Evolutionary conservation across 257 asterid genomes (phyloP), one percentile per base, ranked within the genome.

Genomic region (Verbena officinalis): DNA sequence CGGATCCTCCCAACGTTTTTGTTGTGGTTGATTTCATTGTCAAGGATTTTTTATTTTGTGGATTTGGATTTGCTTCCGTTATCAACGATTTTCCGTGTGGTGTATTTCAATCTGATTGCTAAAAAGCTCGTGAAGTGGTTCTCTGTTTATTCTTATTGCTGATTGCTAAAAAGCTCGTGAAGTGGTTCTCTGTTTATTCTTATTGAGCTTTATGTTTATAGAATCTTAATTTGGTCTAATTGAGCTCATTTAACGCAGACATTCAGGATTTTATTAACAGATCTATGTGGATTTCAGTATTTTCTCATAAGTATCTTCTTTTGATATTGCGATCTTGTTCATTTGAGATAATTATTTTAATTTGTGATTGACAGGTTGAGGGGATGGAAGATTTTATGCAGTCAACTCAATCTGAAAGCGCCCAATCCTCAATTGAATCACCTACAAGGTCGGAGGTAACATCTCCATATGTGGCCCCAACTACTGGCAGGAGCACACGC

Each of bases 361-460:
- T 20, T 45, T 38, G 40, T 36, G 52, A 50, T 17, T 64, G 15
- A 24, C 72, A 94, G 99, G 95, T 90, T 7, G 86, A 94, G 71
- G 97, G 99, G 45, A 67, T 84, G 53, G 95, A 94, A 27, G 95
- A 88, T 19, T 4, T 81, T 9, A 15, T 76, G 78, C 69, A 72
- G 39, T 42, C 72, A 33, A 69, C 69, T 7, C 78, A 72, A 62
- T 82, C 84, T 46, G 92, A 67, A 60, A 68, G 71, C 0, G 75
- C 78, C 1, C 78, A 80, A 56, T 78, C 88, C 14, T 78, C 85
- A 7, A 56, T 64, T 65, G 96, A 86, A 9, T 75, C 89, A 5
- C 86, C 86, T 2, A 84, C 52, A 15, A 76, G 70, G 72, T 38
- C 68, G 14, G 95, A 75, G 71, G 55, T 70, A 34, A 57, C 85